Evolutionary conservation across 2,329 filamentous ascomycete species (phyloP).

Genomic region (Cordyceps sp.): DNA sequence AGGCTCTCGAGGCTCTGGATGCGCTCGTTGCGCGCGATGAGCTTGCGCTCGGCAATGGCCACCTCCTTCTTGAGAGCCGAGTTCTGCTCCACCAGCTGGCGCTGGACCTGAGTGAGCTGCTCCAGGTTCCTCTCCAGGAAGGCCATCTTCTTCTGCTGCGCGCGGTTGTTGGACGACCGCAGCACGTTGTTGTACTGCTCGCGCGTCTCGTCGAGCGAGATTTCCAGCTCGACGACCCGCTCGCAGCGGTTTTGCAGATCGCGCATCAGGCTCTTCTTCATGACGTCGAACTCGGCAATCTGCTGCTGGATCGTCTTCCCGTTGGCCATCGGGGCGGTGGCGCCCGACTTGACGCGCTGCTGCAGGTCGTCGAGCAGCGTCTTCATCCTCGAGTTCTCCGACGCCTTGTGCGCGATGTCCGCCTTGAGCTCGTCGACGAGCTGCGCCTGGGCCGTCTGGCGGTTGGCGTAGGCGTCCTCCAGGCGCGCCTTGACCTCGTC

Average conservation of each 20-base stretch:
- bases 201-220: constrained; percentile 88
- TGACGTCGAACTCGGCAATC: constrained; percentile 95
- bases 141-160: constrained; percentile 99
- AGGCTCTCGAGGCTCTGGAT: constrained; percentile 87
- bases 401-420: constrained; percentile 59
- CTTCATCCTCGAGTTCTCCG: constrained; percentile 71
- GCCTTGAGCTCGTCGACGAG: constrained; percentile 61
- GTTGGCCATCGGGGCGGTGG: constrained; percentile 45
- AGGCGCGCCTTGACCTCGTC: constrained; percentile 72
- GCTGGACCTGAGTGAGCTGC: constrained; percentile 91
- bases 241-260: constrained; percentile 97
- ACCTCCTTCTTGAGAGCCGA: constrained; percentile 97
- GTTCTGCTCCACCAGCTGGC: constrained; percentile 96
- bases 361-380: constrained; percentile 68
- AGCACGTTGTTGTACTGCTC: constrained; percentile 99
- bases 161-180: constrained; percentile 89
- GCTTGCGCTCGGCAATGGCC: constrained; percentile 91
- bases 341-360: constrained; percentile 49
- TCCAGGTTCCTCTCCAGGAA: constrained; percentile 97
- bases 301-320: constrained; percentile 94
- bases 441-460: constrained; percentile 56
- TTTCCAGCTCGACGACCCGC: constrained; percentile 93
- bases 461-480: constrained; percentile 59
- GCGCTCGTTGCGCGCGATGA: constrained; percentile 90
- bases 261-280: constrained; percentile 99